Evolutionary conservation across 2,329 filamentous ascomycete genomes (phyloP), one percentile per base, ranked within the genome.

Genomic region (Dactylellina drechsleri): DNA sequence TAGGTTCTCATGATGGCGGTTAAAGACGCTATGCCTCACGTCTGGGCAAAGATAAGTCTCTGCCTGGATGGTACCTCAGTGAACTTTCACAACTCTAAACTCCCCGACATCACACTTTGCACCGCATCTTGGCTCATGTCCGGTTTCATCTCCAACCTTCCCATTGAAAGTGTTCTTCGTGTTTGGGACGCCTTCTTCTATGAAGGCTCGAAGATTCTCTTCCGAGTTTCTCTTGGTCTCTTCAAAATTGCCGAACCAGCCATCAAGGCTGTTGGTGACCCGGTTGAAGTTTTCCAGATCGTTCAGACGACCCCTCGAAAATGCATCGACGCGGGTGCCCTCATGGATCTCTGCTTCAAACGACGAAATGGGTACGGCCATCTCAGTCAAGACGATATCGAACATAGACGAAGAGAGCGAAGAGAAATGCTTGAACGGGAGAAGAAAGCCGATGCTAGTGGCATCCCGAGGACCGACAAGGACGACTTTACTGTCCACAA

Each of bases 91-190:
- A 79, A 80, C 68, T 83, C 82, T 72, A 81, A 79, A 3, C 86
- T 97, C 10, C 94, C 94, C 0, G 93, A 94, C 12, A 94, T 98
- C 77, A 95, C 92, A 0, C 86, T 98, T 4, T 96, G 93, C 78
- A 92, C 95, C 82, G 97, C 93, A 8, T 92, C 93, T 2, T 98
- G 94, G 94, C 96, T 98, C 82, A 97, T 98, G 94, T 96, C 92
- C 57, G 91, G 95, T 79, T 97, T 95, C 82, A 95, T 97, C 76
- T 93, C 93, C 62, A 96, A 92, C 0, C 84, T 98, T 16, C 94
- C 94, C 1, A 93, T 96, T 76, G 94, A 98, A 83, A 92, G 91
- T 16, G 94, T 93, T 0, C 86, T 97, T 16, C 90, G 94, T 6
- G 92, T 97, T 0, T 98, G 94, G 94, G 94, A 98, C 79, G 88